Percentiles rank a stretch among this genome's conserved stretches.
These are phyloP conservation scores for Aspergillus oerlinghausenensis DNA, from an alignment of 2,329 filamentous ascomycete genomes.

Conservation along the genomic window DNA sequence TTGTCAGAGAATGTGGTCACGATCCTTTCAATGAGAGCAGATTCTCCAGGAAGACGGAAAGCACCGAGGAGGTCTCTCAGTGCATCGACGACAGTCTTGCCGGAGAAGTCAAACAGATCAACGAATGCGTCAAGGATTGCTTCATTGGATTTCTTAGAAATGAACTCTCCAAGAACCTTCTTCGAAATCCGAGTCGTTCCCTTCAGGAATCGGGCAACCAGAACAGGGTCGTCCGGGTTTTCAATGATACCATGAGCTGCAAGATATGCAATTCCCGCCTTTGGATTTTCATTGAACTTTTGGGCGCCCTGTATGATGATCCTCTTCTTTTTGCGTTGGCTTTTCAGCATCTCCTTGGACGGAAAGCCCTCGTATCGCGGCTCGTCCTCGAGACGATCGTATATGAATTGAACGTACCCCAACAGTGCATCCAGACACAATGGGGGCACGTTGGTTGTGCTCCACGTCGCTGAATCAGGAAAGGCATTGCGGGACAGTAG, in stretches of 20 bases:
- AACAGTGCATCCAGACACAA: conserved; percentile 88
- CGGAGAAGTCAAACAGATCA: conserved; percentile 79
- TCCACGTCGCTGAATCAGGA: conserved; percentile 97
- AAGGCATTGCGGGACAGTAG: conserved; percentile 90
- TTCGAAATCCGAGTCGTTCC: conserved; percentile 87
- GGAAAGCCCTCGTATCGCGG: conserved; percentile 63
- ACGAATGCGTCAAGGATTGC: conserved; percentile 79
- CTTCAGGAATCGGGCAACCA: conserved; percentile 80
- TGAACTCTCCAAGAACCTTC: conserved; percentile 81
- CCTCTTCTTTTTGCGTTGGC: conserved; percentile 75
- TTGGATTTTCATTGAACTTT: conserved; percentile 95
- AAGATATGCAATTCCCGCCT: conserved; percentile 80
- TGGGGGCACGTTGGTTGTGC: conserved; percentile 94
- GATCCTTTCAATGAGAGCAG: conserved; percentile 87
- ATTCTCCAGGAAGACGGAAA: conserved; percentile 91
- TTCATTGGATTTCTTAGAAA: conserved; percentile 88
- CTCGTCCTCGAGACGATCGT: conserved; percentile 73
- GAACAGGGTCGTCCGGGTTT: conserved; percentile 66
- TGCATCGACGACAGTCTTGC: conserved; percentile 85
- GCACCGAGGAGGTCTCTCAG: conserved; percentile 80
- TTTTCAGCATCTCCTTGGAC: conserved; percentile 59
- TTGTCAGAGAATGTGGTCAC: conserved; percentile 81
- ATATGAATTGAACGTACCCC: conserved; percentile 86
- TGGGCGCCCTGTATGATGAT: conserved; percentile 80
- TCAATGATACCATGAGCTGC: conserved; percentile 81